Evolutionary conservation across 345 rosid species (phyloP).

Genomic region (Balakata baccata): DNA sequence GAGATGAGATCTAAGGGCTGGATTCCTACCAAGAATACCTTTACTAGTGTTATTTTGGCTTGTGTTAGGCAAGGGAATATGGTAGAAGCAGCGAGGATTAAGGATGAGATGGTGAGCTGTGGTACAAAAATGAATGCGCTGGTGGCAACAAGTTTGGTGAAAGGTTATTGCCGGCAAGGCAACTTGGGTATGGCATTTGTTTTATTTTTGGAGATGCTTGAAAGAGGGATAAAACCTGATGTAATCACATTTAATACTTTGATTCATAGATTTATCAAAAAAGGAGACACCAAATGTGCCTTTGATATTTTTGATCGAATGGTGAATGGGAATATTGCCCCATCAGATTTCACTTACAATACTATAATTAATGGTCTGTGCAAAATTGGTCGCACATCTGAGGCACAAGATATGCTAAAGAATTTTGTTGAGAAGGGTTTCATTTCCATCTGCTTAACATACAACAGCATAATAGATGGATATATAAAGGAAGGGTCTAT

Average conservation of each 20-base stretch:
- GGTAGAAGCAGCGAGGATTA: constrained; percentile 60
- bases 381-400: constrained; percentile 53
- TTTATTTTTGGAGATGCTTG: too few relatives aligned
- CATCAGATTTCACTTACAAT: constrained; percentile 52
- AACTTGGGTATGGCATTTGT: constrained; percentile 35
- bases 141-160: constrained; percentile 63
- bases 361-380: constrained; percentile 58
- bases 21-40: constrained; percentile 45
- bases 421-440: constrained; percentile 41
- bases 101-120: constrained; percentile 66
- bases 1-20: constrained; percentile 57
- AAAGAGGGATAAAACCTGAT: constrained; percentile 43
- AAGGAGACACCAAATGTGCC: constrained; percentile 41
- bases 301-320: constrained; percentile 51
- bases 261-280: constrained; percentile 61
- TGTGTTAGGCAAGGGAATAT: constrained; percentile 54
- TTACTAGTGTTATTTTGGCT: constrained; percentile 48
- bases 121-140: constrained; percentile 55
- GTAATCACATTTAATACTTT: constrained; percentile 52
- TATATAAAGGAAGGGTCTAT: constrained; percentile 51
- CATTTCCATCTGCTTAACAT: constrained; percentile 46
- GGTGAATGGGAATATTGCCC: constrained; percentile 41
- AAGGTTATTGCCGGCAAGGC: constrained; percentile 52
- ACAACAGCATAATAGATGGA: constrained; percentile 65
- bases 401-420: constrained; percentile 51